Evolutionary conservation across 139 green algal genomes (phyloP), one percentile per base, ranked within the genome.

Genomic region (Coelastrella sp.): DNA sequence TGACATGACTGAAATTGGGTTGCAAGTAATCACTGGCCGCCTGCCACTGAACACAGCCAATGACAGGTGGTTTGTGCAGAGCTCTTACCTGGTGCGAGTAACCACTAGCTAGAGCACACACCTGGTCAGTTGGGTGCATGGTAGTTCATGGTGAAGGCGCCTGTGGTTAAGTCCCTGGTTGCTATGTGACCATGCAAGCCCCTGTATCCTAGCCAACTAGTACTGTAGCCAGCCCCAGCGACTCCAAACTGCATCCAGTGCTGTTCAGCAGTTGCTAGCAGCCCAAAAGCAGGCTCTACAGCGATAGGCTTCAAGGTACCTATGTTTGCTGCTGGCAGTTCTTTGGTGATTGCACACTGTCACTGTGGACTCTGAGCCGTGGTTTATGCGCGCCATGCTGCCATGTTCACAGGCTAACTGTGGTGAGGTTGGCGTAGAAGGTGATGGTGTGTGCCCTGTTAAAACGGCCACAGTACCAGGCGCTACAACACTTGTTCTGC

Each of bases 401-500:
- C 75, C 6, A 5, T 85, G 32, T 47, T 5, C 84, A 47, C 73
- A 92, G 84, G 71, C 83, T 17, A 91, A 92, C 58, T 92, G 83
- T 23, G 82, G 83, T 23, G 6, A 64, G 4, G 58, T 20, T 22
- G 83, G 87, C 7, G 83, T 81, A 7, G 58, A 80, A 61, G 84
- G 83, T 66, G 90, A 91, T 10, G 90, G 90, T 19, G 90, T 92
- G 19, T 82, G 56, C 8, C 90, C 90, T 59, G 75, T 91, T 11
- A 22, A 91, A 17, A 89, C 85, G 56, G 58, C 60, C 58, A 20
- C 85, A 4, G 22, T 92, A 65, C 90, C 90, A n/a, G 90, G 90
- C 7, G 90, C 90, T 23, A 47, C 74, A 57, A 60, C 80, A 14
- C 22, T 92, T 20, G 58, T 92, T 11, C 32, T 92, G 60, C 90